Evolutionary conservation across 2,329 filamentous ascomycete genomes (phyloP), one percentile per base, ranked within the genome.

Genomic region (Pyrenochaeta sp.): DNA sequence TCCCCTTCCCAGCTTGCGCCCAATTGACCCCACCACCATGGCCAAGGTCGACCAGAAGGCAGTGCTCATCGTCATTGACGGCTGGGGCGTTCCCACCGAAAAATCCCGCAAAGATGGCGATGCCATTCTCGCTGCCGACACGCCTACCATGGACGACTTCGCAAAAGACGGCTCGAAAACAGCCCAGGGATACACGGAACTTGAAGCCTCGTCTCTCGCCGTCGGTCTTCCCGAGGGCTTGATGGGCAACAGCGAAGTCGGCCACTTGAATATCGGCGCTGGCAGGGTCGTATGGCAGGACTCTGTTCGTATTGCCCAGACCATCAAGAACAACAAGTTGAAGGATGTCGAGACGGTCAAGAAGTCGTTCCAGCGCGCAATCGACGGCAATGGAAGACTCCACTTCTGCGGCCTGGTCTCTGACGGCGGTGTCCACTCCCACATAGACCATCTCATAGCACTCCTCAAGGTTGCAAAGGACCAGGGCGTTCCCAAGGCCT

Each of bases 191-290:
- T 99, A 89, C 81, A 92, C 91, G 61, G 88, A 96, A 81, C 89
- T 99, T 58, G 95, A 99, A 69, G 95, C 95, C 53, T 98, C 95
- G 2, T 98, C 95, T 37, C 86, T 97, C 56, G 95, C 95, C 40
- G 95, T 99, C 63, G 95, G 95, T 64, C 86, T 99, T 47, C 95
- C 95, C 17, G 93, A 99, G 76, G 95, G 95, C 54, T 83, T 99
- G 64, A 99, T 99, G 95, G 95, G 95, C 64, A 99, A 99, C 84
- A 96, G 91, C 68, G 95, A 99, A 79, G 95, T 99, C 77, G 95
- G 95, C 58, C 95, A 99, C 79, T 80, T 99, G 82, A 99, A 99
- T 84, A 98, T 99, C 76, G 95, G 95, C 70, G 95, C 95, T 54
- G 95, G 95, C 53, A 87, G 95, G 72, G 95, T 99, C 57, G 95